Percentiles rank a stretch among this genome's conserved stretches.
phyloP scores from a whole-genome alignment of 2,329 filamentous ascomycete species.

The Pseudogymnoascus verrucosus region DNA sequence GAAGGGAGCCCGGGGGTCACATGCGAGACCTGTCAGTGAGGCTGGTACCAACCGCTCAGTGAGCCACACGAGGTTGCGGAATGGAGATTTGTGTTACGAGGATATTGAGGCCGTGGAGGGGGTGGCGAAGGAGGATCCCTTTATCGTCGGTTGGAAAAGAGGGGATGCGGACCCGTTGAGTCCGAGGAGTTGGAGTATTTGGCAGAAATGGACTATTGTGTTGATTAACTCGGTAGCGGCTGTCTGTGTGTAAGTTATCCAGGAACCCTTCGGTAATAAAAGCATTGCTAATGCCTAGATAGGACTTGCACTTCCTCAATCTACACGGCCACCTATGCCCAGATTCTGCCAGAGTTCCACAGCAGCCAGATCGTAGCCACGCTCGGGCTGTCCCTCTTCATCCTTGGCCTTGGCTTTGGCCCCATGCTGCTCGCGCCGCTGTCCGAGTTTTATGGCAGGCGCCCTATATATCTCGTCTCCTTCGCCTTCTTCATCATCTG shows the following conservation, averaged over 20 bases:
- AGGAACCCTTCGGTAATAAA: neutral
- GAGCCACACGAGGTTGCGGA: conserved; percentile 19
- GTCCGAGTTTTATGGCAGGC: conserved; percentile 68
- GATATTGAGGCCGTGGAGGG: conserved; percentile 20
- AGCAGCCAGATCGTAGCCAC: conserved; percentile 66
- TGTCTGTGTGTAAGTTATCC: conserved; percentile 69
- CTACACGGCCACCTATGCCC: conserved; percentile 74
- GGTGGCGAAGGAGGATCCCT: conserved; percentile 37
- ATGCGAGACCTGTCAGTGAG: neutral
- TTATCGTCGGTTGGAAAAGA: conserved; percentile 68
- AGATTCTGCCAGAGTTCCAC: conserved; percentile 68
- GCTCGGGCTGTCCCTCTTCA: conserved; percentile 73
- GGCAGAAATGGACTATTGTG: conserved; percentile 74
- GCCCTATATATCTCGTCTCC: conserved; percentile 70
- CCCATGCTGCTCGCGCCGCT: conserved; percentile 48
- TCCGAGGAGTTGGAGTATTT: conserved; percentile 58
- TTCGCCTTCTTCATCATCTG: conserved; percentile 71
- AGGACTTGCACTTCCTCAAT: conserved; percentile 79
- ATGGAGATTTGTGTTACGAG: conserved; percentile 26
- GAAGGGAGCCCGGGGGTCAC: neutral
- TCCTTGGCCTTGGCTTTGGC: conserved; percentile 60
- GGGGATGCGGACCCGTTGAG: conserved; percentile 63
- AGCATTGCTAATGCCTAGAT: neutral
- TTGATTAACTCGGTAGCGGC: conserved; percentile 59
- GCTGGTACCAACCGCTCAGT: neutral